Conservation (phyloP, 371 early-diverging fungal genomes). For the Nosema muscidifuracis region DNA sequence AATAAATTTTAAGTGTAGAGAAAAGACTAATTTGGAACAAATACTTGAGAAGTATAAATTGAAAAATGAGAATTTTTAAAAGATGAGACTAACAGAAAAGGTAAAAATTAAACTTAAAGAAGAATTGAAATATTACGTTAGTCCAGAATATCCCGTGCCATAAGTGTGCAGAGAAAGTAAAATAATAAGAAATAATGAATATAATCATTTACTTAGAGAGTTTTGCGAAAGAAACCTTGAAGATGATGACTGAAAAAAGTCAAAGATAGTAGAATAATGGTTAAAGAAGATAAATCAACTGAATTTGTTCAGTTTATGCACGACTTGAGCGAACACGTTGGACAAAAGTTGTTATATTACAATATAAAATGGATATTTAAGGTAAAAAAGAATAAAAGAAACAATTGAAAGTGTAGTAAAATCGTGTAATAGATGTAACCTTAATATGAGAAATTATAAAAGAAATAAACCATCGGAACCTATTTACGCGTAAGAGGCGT, state of each 20-base stretch:
- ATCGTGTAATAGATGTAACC: background rate
- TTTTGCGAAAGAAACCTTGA: background rate
- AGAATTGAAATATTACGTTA: too few relatives aligned
- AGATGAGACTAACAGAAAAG: too few relatives aligned
- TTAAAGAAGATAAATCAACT: background rate
- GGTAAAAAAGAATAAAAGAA: background rate
- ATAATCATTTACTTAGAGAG: background rate
- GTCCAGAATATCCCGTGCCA: background rate
- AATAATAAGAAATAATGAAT: background rate
- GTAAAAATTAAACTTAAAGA: too few relatives aligned
- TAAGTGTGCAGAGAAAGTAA: background rate
- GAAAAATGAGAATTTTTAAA: too few relatives aligned
- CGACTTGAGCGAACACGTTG: background rate
- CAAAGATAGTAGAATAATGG: background rate
- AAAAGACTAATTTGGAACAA: too few relatives aligned
- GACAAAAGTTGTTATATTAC: background rate
- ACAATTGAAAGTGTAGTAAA: background rate
- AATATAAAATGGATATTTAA: background rate
- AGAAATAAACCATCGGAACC: background rate
- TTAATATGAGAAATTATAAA: background rate
- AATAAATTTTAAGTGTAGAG: too few relatives aligned
- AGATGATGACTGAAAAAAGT: background rate
- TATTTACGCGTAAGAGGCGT: background rate
- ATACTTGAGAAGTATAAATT: too few relatives aligned
- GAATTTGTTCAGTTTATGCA: background rate